Evolutionary conservation across 768 basidiomycete genomes (phyloP), one percentile per base, ranked within the genome.

Genomic region (Kwoniella sp.): DNA sequence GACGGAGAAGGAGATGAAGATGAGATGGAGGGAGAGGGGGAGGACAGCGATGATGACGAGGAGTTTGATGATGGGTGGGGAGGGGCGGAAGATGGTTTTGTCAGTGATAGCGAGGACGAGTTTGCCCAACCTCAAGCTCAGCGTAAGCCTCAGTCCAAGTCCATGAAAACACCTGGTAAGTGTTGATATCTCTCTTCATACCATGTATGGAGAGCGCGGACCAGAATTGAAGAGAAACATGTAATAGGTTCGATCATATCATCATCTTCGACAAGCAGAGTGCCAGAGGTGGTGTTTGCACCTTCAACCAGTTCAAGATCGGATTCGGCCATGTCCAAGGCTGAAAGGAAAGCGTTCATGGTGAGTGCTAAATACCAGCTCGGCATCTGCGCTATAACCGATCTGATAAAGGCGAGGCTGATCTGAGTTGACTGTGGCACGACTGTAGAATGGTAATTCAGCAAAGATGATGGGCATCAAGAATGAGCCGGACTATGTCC

Each of bases 261-360:
- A 19, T 4, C 7, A 15, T 19, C 40, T 9, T 19, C 44, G 44
- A 7, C 13, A n/a, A 33, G 55, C 22, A 46, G 30, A 24, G 68
- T 77, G 0, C 73, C 72, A 12, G 79, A 78, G 48, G 73, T 80
- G 19, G 70, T 79, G 0, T 79, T 78, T 51, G 77, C 57, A n/a
- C 68, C 68, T 13, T 46, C 49, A 26, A n/a, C n/a, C 37, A 29
- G 46, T 19, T 21, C 24, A 26, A 49, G 55, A 33, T 15, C 44
- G 24, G 53, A 52, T n/a, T 44, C 44, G 36, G 58, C 49, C 12
- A 36, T 69, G 60, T 71, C 72, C 7, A 75, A 74, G 49, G 68
- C 77, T 19, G 80, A 81, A 44, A 64, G 73, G n/a, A 69, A 75
- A 55, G 74, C 79, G 12, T 81, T 81, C 64, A 70, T 81, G 68